Evolutionary conservation across 345 rosid genomes (phyloP), one percentile per base, ranked within the genome.

Genomic region (Bretschneidera sinensis): DNA sequence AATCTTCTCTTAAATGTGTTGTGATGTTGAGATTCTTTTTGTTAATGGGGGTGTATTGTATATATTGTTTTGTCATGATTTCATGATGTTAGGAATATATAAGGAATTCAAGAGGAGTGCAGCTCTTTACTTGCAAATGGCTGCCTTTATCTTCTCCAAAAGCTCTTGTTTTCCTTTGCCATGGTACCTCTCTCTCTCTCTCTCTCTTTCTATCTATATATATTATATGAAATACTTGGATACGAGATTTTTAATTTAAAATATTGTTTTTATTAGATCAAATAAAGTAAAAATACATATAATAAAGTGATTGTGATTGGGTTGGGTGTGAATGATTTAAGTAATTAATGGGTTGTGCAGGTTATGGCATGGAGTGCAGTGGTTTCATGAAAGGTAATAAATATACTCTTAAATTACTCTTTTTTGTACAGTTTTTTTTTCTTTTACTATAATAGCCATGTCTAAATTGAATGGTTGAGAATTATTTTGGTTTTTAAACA

Each of bases 281-380:
- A n/a, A n/a, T n/a, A n/a, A n/a, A 17, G 14, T 54, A 6, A 21
- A 15, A 51, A 51, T 15, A 9, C 23, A 28, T 23, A 24, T 0
- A 4, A 19, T 28, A 57, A 51, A 17, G 21, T 21, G 25, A 49
- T 23, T n/a, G 18, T n/a, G 49, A 55, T 51, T 43, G 58, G 66
- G 45, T 71, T n/a, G n/a, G n/a, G n/a, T n/a, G n/a, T n/a, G n/a
- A n/a, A n/a, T n/a, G n/a, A n/a, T 53, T 67, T 48, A 73, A 61
- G 67, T 67, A 75, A 59, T 71, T 73, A 65, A 78, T 73, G 78
- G 39, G 20, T 7, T 33, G 43, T 72, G 81, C 88, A 94, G 97
- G 99, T 15, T 94, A 94, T 65, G 99, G 96, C 64, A 78, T 90
- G 96, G 96, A 94, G 65, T 90, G 99, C 86, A 81, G 97, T 56